These are phyloP conservation scores for Tricholoma matsutake DNA, from an alignment of 768 basidiomycete genomes.

Conservation along the genomic window DNA sequence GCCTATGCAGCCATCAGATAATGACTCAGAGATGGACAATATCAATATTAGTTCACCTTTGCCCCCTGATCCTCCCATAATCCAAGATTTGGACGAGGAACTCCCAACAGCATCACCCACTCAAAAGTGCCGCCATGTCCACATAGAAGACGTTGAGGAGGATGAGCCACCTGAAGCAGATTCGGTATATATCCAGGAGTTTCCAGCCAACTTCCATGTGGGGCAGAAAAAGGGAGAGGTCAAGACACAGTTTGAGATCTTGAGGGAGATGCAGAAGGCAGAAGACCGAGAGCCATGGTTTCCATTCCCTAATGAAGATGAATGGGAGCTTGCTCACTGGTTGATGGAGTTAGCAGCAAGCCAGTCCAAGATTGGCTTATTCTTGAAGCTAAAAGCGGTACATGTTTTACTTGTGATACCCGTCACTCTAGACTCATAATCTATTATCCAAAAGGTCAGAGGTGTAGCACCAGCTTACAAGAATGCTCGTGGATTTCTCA, in stretches of 20 bases:
- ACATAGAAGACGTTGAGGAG: neutral
- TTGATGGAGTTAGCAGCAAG: slow-evolving; percentile 24
- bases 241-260: neutral
- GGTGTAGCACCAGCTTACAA: slow-evolving; percentile 6
- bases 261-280: neutral
- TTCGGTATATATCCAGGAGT: no score
- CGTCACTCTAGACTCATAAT: no score
- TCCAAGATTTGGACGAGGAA: neutral
- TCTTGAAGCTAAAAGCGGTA: no score
- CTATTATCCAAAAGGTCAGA: slow-evolving; percentile 2
- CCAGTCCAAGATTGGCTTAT: slow-evolving; percentile 22
- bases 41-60: neutral
- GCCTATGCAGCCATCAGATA: no score
- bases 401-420: no score
- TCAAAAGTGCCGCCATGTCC: neutral
- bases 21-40: neutral
- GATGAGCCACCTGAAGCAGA: neutral
- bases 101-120: neutral
- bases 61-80: neutral
- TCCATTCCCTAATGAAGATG: no score
- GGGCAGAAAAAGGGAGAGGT: no score
- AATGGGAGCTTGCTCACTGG: slow-evolving; percentile 27
- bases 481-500: slow-evolving; percentile 8
- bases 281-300: no score
- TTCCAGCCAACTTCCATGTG: no score